These are phyloP conservation scores for Entomophthora muscae DNA, from an alignment of 371 early-diverging fungal genomes.

Conservation along the genomic window DNA sequence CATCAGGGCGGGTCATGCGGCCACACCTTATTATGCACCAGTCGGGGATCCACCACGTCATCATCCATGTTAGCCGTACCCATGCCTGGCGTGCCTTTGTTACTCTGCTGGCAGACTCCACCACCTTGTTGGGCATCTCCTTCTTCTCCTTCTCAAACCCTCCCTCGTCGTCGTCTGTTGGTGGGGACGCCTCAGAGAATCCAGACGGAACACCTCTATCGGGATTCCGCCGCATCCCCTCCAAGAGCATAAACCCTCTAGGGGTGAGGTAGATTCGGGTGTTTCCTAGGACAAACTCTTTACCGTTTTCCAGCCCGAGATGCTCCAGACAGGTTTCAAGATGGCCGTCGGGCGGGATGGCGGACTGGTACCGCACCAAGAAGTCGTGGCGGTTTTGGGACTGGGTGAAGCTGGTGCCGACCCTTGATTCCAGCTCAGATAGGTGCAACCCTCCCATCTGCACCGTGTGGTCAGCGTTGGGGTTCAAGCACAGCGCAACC, in stretches of 20 bases:
- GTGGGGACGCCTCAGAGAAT: slow-evolving; percentile 19
- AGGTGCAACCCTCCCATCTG: slow-evolving; percentile 27
- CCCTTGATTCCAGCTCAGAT: slow-evolving; percentile 34
- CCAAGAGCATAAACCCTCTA: slow-evolving; percentile 54
- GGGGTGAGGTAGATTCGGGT: slow-evolving; percentile 47
- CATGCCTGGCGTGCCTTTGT: slow-evolving; percentile 41
- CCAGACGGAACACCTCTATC: slow-evolving; percentile 42
- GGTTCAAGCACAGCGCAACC: slow-evolving; percentile 63
- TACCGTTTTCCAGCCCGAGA: slow-evolving; percentile 20
- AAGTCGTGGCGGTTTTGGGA: slow-evolving; percentile 40
- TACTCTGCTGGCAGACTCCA: slow-evolving; percentile 20
- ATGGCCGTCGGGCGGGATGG: slow-evolving; percentile 17
- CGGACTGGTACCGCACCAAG: slow-evolving; percentile 15
- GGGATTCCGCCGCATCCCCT: slow-evolving; percentile 49
- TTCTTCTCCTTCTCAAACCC: slow-evolving; percentile 15
- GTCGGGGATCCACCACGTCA: slow-evolving; percentile 65
- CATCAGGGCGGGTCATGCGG: slow-evolving; percentile 66
- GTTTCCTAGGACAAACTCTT: slow-evolving; percentile 22
- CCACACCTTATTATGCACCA: slow-evolving; percentile 33
- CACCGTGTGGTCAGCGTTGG: slow-evolving; percentile 32
- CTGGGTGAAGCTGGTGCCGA: slow-evolving; percentile 33
- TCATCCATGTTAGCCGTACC: slow-evolving; percentile 41
- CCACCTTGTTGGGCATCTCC: slow-evolving; percentile 11
- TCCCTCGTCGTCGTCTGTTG: slow-evolving; percentile 13
- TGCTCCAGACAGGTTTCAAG: slow-evolving; percentile 20